Evolutionary conservation across 768 basidiomycete species (phyloP).

Genomic region (Leccinum uliginosum): DNA sequence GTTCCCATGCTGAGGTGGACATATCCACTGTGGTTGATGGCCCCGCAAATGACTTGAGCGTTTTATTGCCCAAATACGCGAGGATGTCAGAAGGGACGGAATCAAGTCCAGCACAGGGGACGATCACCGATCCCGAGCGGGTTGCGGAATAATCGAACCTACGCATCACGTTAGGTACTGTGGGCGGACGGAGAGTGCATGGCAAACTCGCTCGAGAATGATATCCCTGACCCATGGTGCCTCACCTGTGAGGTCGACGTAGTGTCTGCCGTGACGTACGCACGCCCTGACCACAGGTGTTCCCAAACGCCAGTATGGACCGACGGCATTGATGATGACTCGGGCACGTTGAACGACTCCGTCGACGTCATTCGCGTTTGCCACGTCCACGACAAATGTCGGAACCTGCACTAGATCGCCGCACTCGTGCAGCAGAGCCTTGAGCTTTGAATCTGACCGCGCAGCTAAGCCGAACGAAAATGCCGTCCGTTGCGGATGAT

Average conservation of each 20-base stretch:
- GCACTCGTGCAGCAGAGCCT: conserved; percentile 45
- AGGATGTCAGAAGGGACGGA: conserved; percentile 73
- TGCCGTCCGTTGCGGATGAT: conserved; percentile 51
- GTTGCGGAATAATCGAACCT: conserved; percentile 73
- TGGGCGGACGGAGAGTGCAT: conserved; percentile 4
- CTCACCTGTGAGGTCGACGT: conserved; percentile 84
- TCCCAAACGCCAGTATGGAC: conserved; percentile 71
- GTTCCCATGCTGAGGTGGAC: conserved; percentile 49
- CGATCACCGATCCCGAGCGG: conserved; percentile 66
- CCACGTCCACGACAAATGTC: conserved; percentile 56
- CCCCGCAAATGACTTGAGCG: conserved; percentile 48
- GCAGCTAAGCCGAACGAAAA: conserved; percentile 73
- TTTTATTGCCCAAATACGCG: conserved; percentile 64
- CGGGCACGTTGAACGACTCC: conserved; percentile 50
- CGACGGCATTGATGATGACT: conserved; percentile 75
- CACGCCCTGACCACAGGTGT: conserved; percentile 80
- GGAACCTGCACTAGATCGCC: conserved; percentile 38
- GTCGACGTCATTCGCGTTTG: conserved; percentile 49
- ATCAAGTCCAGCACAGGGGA: conserved; percentile 77
- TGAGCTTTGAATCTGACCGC: conserved; percentile 60
- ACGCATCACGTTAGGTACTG: conserved; percentile 6
- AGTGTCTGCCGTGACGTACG: conserved; percentile 69
- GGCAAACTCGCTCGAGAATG: conserved; percentile 46
- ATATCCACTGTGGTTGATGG: conserved; percentile 39
- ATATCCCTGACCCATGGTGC: conserved; percentile 60